phyloP scores from a whole-genome alignment of 1,284 basidiomycete species.

The Puccinia horiana region DNA sequence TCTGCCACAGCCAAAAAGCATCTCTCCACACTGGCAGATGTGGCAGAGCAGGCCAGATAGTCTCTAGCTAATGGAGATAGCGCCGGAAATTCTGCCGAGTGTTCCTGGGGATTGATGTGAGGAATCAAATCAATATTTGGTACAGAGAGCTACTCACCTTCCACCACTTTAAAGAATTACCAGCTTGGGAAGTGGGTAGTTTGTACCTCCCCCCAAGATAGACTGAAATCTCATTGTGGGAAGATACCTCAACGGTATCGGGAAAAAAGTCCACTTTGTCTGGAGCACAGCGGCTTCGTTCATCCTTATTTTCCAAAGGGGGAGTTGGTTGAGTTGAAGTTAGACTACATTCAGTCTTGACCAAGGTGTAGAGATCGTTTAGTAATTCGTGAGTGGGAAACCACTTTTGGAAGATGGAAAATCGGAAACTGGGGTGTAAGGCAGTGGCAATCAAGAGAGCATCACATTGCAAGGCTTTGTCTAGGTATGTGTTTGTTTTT shows the following conservation, averaged over 20 bases:
- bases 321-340: background rate
- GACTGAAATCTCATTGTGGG: background rate
- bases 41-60: background rate
- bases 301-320: background rate
- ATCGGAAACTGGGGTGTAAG: background rate
- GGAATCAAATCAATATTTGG: too few species aligned
- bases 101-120: too few species aligned
- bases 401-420: background rate
- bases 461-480: conserved; percentile 9
- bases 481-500: background rate
- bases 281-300: background rate
- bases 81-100: background rate
- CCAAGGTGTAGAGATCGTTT: background rate
- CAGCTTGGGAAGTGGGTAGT: background rate
- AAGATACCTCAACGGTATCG: background rate
- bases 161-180: background rate
- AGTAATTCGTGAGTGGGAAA: too few species aligned
- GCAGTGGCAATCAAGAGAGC: background rate
- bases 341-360: background rate
- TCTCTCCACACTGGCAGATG: conserved; percentile 15
- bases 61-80: background rate
- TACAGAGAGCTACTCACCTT: background rate
- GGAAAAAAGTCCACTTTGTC: background rate
- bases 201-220: background rate
- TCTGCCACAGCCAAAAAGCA: background rate